Evolutionary conservation across 1,284 basidiomycete species (phyloP).

Genomic region (Calocybe gambosa): DNA sequence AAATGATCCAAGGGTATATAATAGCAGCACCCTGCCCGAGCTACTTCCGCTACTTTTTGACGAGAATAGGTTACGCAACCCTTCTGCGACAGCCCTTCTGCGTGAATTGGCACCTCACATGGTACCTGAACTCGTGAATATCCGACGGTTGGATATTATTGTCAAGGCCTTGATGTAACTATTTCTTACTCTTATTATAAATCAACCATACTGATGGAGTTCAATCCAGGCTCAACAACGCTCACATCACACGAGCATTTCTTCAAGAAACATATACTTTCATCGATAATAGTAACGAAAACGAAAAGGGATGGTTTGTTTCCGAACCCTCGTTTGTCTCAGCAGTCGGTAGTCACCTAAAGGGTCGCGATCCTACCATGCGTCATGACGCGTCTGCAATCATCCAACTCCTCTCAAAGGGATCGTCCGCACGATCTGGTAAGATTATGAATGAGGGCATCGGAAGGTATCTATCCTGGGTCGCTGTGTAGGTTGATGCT

Average conservation of each 20-base stretch:
- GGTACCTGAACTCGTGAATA: constrained; percentile 9
- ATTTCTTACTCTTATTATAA: neutral
- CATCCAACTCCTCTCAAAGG: constrained; percentile 10
- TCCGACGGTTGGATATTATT: constrained; percentile 8
- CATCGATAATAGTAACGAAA: constrained; percentile 7
- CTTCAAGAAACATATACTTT: constrained; percentile 8
- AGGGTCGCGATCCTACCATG: constrained; percentile 9
- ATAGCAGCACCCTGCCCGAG: constrained; percentile 5
- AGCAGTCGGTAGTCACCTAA: constrained; percentile 6
- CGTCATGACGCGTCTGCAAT: constrained; percentile 11
- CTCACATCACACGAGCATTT: constrained; percentile 5
- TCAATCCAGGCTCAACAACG: constrained; percentile 5
- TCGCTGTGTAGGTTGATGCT: constrained; percentile 4
- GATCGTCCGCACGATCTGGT: constrained; percentile 10
- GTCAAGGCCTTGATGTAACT: constrained; percentile 9
- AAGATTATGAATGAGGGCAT: constrained; percentile 15
- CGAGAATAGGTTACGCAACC: constrained; percentile 5
- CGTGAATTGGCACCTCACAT: constrained; percentile 10
- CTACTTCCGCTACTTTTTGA: constrained; percentile 10
- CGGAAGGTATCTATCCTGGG: constrained; percentile 10
- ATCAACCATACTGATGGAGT: neutral
- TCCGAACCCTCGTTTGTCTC: constrained; percentile 8
- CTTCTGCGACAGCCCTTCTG: constrained; percentile 10
- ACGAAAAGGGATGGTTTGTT: constrained; percentile 12
- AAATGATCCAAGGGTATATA: constrained; percentile 5